These are phyloP conservation scores for Rhizoclosmatium globosum DNA, from an alignment of 192 early-diverging fungal genomes.

Conservation along the genomic window DNA sequence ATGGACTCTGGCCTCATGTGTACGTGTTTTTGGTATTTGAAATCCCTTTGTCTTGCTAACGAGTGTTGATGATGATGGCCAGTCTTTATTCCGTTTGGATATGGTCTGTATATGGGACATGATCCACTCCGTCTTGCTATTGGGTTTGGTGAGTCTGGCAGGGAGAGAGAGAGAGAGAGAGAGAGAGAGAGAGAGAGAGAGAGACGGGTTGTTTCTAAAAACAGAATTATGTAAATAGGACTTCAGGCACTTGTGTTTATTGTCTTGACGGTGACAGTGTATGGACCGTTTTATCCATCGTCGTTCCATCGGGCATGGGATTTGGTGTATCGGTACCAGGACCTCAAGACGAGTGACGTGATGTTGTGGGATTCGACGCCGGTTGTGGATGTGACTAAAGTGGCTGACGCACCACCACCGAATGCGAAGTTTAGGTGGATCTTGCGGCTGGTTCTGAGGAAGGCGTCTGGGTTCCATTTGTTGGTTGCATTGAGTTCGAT, in stretches of 20 bases:
- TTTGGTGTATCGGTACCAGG: constrained; percentile 26
- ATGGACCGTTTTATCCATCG: constrained; percentile 5
- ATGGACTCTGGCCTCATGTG: constrained; percentile 19
- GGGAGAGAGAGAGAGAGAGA: not conserved
- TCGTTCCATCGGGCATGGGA: constrained; percentile 21
- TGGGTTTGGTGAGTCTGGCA: constrained; percentile 4
- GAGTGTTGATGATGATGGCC: not conserved
- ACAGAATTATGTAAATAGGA: not conserved
- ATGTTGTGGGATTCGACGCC: constrained; percentile 6
- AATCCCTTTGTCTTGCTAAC: not conserved
- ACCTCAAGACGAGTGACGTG: constrained; percentile 3
- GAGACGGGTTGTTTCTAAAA: not conserved
- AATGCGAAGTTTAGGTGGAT: constrained; percentile 12
- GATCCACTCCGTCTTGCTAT: constrained; percentile 3
- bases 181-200: not conserved
- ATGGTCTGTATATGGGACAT: constrained; percentile 18
- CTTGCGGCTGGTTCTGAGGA: constrained; percentile 7
- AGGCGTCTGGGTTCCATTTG: constrained; percentile 18
- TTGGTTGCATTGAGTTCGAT: not conserved
- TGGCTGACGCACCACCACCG: constrained; percentile 2
- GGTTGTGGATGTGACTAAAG: not conserved
- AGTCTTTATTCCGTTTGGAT: constrained; percentile 22
- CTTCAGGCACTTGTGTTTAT: constrained; percentile 1
- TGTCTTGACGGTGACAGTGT: constrained; percentile 4
- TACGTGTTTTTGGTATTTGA: not conserved